Conservation (phyloP, 441 rosid genomes). For the Raphanus hybrid region DNA sequence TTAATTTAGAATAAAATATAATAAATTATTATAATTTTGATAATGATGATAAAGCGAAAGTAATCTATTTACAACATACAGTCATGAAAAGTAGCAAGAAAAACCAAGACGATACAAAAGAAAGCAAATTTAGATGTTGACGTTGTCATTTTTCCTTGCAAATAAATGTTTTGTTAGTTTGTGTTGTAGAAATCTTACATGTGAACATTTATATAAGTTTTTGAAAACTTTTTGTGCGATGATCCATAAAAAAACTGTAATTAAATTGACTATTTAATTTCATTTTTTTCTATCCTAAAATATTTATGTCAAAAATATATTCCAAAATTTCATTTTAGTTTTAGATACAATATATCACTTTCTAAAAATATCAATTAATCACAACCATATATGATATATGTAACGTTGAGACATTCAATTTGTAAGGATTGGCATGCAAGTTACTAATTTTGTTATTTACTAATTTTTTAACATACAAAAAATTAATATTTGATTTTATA, state of each 20-base stretch:
- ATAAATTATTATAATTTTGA: too few species aligned
- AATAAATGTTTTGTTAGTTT: background rate
- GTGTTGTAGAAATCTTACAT: background rate
- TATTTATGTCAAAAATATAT: background rate
- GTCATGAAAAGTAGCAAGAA: background rate
- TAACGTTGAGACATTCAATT: background rate
- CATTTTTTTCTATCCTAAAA: background rate
- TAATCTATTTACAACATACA: background rate
- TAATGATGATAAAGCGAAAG: background rate
- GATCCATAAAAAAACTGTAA: background rate
- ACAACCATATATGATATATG: background rate
- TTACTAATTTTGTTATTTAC: too few species aligned
- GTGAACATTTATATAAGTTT: background rate
- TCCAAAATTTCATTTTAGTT: background rate
- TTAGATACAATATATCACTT: background rate
- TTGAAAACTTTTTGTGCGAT: background rate
- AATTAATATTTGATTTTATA: too few species aligned
- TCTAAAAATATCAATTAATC: background rate
- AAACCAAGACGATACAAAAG: background rate
- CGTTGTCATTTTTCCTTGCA: background rate
- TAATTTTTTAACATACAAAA: too few species aligned
- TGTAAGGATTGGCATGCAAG: too few species aligned
- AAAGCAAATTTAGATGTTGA: background rate
- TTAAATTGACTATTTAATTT: background rate
- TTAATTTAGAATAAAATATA: too few species aligned